A percentile compares a stretch with the other conserved stretches of the same genome.
Conservation (phyloP, 225 moss, liverwort and hornwort genomes). For the Straminergon stramineum region DNA sequence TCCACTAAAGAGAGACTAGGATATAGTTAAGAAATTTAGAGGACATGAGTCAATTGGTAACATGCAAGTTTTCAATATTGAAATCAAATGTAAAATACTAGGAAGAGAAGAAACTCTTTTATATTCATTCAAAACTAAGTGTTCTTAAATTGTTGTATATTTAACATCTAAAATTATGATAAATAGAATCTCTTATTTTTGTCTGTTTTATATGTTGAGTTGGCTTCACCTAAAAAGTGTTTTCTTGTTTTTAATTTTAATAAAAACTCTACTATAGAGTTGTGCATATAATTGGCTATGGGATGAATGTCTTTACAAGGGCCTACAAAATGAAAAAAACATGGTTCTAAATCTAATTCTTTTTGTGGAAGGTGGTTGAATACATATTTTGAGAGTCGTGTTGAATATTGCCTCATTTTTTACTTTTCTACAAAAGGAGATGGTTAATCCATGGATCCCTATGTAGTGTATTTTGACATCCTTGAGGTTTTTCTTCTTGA, state of each 20-base stretch:
- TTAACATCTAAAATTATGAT: rapidly evolving
- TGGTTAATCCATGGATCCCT: rapidly evolving
- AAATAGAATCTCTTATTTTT: not conserved
- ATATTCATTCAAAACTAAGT: no score
- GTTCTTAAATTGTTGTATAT: rapidly evolving
- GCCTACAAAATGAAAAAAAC: rapidly evolving
- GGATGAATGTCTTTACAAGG: rapidly evolving
- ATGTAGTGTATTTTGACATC: rapidly evolving
- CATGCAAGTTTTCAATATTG: not conserved
- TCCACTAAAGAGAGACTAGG: not conserved
- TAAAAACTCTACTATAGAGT: rapidly evolving
- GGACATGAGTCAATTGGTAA: not conserved
- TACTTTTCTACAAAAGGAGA: not conserved
- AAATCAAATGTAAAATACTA: not conserved
- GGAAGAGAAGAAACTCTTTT: not conserved
- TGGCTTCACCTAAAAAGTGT: rapidly evolving
- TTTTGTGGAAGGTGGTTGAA: not conserved
- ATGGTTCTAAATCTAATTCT: not conserved
- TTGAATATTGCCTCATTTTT: not conserved
- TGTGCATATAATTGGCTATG: not conserved
- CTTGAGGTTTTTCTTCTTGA: not conserved
- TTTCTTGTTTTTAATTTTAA: not conserved
- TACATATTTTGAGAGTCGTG: rapidly evolving
- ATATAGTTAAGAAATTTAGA: not conserved
- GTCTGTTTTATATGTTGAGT: not conserved